A percentile compares a stretch with the other conserved stretches of the same genome.
phyloP scores from a whole-genome alignment of 2,329 filamentous ascomycete species.

The Colletotrichum sidae region DNA sequence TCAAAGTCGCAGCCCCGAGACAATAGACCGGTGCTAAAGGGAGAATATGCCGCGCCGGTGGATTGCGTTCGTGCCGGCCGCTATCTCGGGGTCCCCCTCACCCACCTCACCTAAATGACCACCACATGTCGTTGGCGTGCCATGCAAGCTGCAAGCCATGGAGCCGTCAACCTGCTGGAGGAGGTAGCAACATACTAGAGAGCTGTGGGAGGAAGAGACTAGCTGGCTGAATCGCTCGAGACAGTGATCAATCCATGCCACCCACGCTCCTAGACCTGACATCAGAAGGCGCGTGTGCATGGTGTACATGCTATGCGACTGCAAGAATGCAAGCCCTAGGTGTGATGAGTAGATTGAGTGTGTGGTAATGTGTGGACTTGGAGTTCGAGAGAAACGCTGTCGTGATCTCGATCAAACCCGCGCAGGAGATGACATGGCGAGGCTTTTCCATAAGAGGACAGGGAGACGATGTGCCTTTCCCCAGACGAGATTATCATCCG shows the following conservation, averaged over 20 bases:
- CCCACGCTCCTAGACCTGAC: constrained; percentile 26
- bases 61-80: constrained; percentile 29
- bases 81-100: constrained; percentile 28
- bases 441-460: constrained; percentile 22
- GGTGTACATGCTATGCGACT: constrained; percentile 4
- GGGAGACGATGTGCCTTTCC: constrained; percentile 17
- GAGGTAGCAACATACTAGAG: neutral
- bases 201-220: neutral
- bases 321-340: constrained; percentile 20
- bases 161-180: constrained; percentile 21
- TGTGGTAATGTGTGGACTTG: constrained; percentile 28
- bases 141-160: constrained; percentile 36
- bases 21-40: constrained; percentile 1
- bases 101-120: constrained; percentile 3
- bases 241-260: constrained; percentile 30
- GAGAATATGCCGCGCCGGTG: constrained; percentile 17
- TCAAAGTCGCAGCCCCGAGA: too few species aligned
- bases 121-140: constrained; percentile 23
- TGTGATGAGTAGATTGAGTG: constrained; percentile 25
- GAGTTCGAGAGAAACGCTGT: neutral
- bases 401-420: constrained; percentile 36
- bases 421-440: constrained; percentile 16
- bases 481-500: constrained; percentile 20
- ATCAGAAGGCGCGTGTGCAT: constrained; percentile 35
- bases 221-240: constrained; percentile 28